Percentiles rank a stretch among this genome's conserved stretches.
Conservation (phyloP, 805 yeast species). For the Wickerhamomyces queroliae region DNA sequence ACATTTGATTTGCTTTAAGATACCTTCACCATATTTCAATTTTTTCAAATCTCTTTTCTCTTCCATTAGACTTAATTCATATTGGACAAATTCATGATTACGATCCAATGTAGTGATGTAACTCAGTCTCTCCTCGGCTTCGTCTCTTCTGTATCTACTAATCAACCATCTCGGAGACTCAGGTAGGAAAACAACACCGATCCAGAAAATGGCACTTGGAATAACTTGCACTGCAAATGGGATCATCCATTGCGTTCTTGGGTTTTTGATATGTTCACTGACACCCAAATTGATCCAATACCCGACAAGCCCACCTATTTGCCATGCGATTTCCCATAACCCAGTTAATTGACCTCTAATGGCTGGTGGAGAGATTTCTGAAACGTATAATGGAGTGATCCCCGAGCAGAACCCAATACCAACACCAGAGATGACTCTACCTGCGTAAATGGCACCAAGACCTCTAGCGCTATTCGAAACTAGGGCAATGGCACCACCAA, state of each 20-base stretch:
- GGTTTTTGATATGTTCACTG: conserved; percentile 24
- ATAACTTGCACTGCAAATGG: conserved; percentile 42
- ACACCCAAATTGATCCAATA: conserved; percentile 48
- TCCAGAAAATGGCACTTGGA: conserved; percentile 38
- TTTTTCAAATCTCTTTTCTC: conserved; percentile 22
- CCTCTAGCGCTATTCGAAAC: conserved; percentile 26
- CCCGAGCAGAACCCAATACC: conserved; percentile 48
- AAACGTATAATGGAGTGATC: conserved; percentile 42
- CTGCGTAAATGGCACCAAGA: conserved; percentile 43
- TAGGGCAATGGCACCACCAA: conserved; percentile 39
- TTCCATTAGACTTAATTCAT: conserved; percentile 31
- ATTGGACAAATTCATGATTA: conserved; percentile 33
- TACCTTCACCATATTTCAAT: conserved; percentile 28
- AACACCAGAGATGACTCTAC: conserved; percentile 40
- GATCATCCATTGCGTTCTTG: conserved; percentile 37
- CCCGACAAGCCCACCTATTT: conserved; percentile 40
- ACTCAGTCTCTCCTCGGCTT: conserved; percentile 30
- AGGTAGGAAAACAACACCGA: conserved; percentile 32
- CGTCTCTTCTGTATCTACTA: conserved; percentile 27
- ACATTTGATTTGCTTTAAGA: conserved; percentile 33
- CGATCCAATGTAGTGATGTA: conserved; percentile 33
- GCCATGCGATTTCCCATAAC: conserved; percentile 44
- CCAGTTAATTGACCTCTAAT: conserved; percentile 41
- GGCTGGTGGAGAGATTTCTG: conserved; percentile 39
- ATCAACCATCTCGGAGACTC: conserved; percentile 44